Conservation (phyloP, 108 stramenopile genomes). For the Seminavis robusta region DNA sequence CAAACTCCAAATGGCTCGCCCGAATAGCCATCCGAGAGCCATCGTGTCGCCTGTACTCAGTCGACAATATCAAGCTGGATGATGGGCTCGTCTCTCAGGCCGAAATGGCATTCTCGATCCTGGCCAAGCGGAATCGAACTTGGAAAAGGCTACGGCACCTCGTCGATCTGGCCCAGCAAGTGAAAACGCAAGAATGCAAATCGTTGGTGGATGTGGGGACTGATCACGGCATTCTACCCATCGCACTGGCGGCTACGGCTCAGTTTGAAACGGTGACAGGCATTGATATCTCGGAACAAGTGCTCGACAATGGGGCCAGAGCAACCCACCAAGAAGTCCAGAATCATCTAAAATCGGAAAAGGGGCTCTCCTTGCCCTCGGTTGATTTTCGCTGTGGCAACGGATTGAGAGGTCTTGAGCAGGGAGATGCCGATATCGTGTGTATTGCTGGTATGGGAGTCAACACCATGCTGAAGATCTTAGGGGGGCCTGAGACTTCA, state of each 20-base stretch:
- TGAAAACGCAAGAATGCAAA: background rate
- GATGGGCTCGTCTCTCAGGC: too few species aligned
- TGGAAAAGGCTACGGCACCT: constrained; percentile 35
- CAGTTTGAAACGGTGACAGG: constrained; percentile 57
- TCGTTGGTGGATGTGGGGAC: constrained; percentile 75
- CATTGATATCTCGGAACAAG: constrained; percentile 60
- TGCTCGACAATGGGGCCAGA: constrained; percentile 49
- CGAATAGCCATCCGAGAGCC: too few species aligned
- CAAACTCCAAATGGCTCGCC: too few species aligned
- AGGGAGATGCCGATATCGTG: constrained; percentile 61
- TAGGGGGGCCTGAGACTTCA: constrained; percentile 2
- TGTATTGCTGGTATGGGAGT: constrained; percentile 86
- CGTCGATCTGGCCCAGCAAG: constrained; percentile 19
- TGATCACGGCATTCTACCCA: constrained; percentile 74
- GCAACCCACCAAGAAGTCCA: constrained; percentile 13
- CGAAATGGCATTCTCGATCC: constrained; percentile 10
- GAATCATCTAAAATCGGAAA: background rate
- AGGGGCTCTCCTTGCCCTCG: background rate
- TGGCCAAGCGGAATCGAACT: constrained; percentile 13
- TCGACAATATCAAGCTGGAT: too few species aligned
- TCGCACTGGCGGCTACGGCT: constrained; percentile 60
- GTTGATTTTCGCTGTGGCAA: constrained; percentile 65
- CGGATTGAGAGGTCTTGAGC: constrained; percentile 51
- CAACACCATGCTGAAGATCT: constrained; percentile 60
- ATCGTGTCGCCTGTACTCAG: too few species aligned